Evolutionary conservation across 331 rosid species (phyloP), one percentile per base, ranked within the genome.

Genomic region (Acacia concinna): DNA sequence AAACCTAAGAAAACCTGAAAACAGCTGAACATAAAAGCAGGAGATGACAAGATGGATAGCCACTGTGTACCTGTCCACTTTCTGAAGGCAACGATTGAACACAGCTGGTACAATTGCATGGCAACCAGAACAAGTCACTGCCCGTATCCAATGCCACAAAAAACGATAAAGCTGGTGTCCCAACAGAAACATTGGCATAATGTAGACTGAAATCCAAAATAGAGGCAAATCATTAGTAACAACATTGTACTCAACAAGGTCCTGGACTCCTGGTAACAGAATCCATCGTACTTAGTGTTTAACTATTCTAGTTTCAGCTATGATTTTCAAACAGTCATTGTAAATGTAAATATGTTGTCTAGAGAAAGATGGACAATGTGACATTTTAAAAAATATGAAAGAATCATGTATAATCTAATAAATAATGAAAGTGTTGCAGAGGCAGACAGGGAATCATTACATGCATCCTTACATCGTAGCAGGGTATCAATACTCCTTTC

Each of bases 131-230:
- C 81, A 91, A 83, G 86, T 96, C 93, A 68, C 99, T 96, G 3
- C 99, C 99, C 0, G 99, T 96, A 81, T 96, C 99, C 78, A 96
- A 87, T 46, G 98, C 99, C 88, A 96, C 99, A 46, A 93, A 47
- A 76, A 87, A 96, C 7, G 88, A 88, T 71, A 85, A 68, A 14
- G 79, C 78, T 17, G 99, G 99, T 12, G 98, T 91, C 82, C 99
- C 99, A 44, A 96, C 88, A 25, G 97, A 89, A 43, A 96, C 82
- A 82, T 93, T 84, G 54, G 97, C 98, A 74, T 93, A 96, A 68
- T 91, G 90, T 88, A 96, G 88, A 86, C 99, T 96, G 98, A 79
- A 85, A 85, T 47, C 23, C 80, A 76, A 81, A 49, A 56, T 63
- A 78, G 59, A 76, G 10, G 71, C 8, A 74, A 68, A 56, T 60